These are phyloP conservation scores for Sugiyamaella pinicola DNA, from an alignment of 1,139 yeast species.

Conservation along the genomic window DNA sequence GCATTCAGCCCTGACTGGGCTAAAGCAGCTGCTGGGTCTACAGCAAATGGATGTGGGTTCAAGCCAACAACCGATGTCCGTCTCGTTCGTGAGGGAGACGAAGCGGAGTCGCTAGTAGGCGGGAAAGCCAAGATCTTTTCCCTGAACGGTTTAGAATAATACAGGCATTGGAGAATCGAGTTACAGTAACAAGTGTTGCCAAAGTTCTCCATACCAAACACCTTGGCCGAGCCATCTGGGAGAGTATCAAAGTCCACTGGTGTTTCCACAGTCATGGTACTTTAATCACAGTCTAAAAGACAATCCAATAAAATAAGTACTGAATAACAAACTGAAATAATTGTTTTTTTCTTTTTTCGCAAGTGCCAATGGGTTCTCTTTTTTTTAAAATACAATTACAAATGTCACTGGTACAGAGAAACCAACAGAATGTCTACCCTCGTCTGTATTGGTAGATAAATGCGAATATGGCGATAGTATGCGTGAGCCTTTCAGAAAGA, in stretches of 20 bases:
- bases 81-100: conserved; percentile 23
- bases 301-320: not conserved
- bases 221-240: conserved; percentile 47
- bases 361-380: no score
- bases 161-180: conserved; percentile 85
- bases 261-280: conserved; percentile 25
- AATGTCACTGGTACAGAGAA: no score
- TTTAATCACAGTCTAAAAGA: no score
- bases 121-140: conserved; percentile 52
- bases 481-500: no score
- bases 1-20: conserved; percentile 19
- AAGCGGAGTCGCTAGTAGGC: not conserved
- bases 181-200: conserved; percentile 95
- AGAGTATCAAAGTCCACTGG: conserved; percentile 28
- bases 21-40: conserved; percentile 36
- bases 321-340: not conserved
- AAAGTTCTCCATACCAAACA: conserved; percentile 93
- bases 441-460: no score
- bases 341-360: no score
- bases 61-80: conserved; percentile 39
- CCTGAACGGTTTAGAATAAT: conserved; percentile 71
- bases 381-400: no score
- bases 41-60: conserved; percentile 43
- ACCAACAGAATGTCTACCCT: no score
- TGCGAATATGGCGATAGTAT: no score